phyloP scores from a whole-genome alignment of 192 early-diverging fungal genomes.

The Glomus cerebriforme region DNA sequence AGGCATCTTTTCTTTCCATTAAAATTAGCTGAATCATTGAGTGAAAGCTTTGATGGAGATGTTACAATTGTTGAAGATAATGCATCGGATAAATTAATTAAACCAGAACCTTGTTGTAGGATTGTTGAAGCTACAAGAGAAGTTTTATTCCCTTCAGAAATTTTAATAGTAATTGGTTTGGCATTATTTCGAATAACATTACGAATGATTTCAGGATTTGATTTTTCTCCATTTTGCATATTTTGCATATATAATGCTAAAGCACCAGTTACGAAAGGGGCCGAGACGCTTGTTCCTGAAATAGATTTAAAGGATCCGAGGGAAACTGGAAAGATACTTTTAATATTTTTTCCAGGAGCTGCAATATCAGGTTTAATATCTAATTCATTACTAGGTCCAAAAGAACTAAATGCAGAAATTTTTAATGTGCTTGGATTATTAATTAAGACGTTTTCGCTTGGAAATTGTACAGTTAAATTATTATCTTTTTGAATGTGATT shows the following conservation, averaged over 20 bases:
- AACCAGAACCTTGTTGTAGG: conserved; percentile 68
- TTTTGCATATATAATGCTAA: conserved; percentile 41
- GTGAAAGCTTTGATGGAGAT: conserved; percentile 57
- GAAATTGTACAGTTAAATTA: not conserved
- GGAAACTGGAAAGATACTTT: conserved; percentile 12
- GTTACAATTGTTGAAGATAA: conserved; percentile 53
- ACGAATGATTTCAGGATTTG: not conserved
- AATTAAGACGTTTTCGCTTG: not conserved
- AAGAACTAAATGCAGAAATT: conserved; percentile 15
- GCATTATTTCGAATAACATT: not conserved
- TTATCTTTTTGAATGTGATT: not conserved
- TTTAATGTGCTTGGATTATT: not conserved
- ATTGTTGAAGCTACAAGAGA: conserved; percentile 48
- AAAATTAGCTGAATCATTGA: conserved; percentile 52
- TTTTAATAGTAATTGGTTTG: not conserved
- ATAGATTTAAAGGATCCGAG: conserved; percentile 22
- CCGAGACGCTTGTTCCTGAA: conserved; percentile 71
- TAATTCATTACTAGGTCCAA: conserved; percentile 38
- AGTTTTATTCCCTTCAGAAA: not conserved
- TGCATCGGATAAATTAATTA: conserved; percentile 71
- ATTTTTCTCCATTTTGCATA: conserved; percentile 26
- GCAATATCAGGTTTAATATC: not conserved
- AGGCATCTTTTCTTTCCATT: conserved; percentile 35
- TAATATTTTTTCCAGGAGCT: conserved; percentile 11
- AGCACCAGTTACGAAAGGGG: conserved; percentile 54